Conservation (phyloP, 1,284 basidiomycete species). For the Tilletia setariae region DNA sequence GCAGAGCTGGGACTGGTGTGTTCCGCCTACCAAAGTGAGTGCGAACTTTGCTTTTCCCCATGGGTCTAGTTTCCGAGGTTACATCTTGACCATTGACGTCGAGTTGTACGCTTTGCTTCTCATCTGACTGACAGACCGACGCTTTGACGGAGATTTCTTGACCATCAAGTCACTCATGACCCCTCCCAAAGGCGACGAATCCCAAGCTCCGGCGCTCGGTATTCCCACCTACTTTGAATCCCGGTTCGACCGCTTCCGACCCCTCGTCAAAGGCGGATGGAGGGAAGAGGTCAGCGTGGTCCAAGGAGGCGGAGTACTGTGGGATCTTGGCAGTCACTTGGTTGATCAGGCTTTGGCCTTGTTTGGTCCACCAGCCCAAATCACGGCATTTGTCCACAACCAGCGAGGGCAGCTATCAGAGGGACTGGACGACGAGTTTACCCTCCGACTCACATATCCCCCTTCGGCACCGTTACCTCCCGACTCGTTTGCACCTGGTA, state of each 20-base stretch:
- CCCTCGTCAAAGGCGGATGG: slow-evolving; percentile 50
- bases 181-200: slow-evolving; percentile 23
- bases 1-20: slow-evolving; percentile 40
- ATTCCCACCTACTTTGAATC: slow-evolving; percentile 46
- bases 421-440: slow-evolving; percentile 50
- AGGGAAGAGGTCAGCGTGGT: slow-evolving; percentile 38
- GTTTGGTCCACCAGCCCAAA: slow-evolving; percentile 44
- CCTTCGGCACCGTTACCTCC: slow-evolving; percentile 32
- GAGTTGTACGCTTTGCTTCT: not conserved
- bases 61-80: not conserved
- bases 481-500: slow-evolving; percentile 34
- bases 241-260: slow-evolving; percentile 50
- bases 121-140: slow-evolving; percentile 27
- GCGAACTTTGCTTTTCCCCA: not conserved
- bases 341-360: slow-evolving; percentile 48
- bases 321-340: slow-evolving; percentile 49
- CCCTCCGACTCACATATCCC: slow-evolving; percentile 43
- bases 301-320: slow-evolving; percentile 49
- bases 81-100: not conserved
- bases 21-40: slow-evolving; percentile 45
- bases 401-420: slow-evolving; percentile 38
- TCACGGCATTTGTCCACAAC: slow-evolving; percentile 43
- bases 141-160: slow-evolving; percentile 51
- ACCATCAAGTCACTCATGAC: slow-evolving; percentile 43
- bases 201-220: slow-evolving; percentile 41